phyloP scores from a whole-genome alignment of 1,284 basidiomycete species.

The Apiotrichum gamsii region DNA sequence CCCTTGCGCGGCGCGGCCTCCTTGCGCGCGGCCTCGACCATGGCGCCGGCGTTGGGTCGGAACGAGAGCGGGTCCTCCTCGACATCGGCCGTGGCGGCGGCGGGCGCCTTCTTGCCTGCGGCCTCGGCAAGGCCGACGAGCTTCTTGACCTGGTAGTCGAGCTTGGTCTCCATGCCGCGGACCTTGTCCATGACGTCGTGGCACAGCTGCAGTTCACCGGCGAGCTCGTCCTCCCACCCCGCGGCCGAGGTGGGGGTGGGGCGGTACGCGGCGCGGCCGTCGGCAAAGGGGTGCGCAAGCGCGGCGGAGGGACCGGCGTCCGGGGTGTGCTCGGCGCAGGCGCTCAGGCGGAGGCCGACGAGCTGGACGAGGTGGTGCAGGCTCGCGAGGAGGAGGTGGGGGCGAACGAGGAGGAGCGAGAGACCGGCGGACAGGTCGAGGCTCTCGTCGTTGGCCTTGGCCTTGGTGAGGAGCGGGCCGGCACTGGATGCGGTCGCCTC shows the following conservation, averaged over 20 bases:
- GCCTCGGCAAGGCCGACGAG: constrained; percentile 67
- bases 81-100: constrained; percentile 53
- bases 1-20: constrained; percentile 24
- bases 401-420: constrained; percentile 82
- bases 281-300: constrained; percentile 14
- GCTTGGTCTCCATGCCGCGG: constrained; percentile 64
- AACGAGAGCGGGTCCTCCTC: constrained; percentile 81
- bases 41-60: constrained; percentile 67
- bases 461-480: constrained; percentile 40
- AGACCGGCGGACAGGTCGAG: constrained; percentile 72
- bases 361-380: constrained; percentile 78
- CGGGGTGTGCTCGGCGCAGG: constrained; percentile 1
- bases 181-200: constrained; percentile 53
- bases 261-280: constrained; percentile 5
- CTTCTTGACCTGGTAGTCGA: constrained; percentile 95
- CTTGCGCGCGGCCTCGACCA: constrained; percentile 24
- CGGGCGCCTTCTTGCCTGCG: constrained; percentile 48
- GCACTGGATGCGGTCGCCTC: constrained; percentile 37
- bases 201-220: constrained; percentile 36
- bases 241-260: background rate
- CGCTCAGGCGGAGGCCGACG: constrained; percentile 52
- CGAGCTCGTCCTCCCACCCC: constrained; percentile 23
- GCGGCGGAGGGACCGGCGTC: constrained; percentile 18
- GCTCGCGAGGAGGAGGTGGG: constrained; percentile 78
- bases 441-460: constrained; percentile 42